A percentile compares a stretch with the other conserved stretches of the same genome.
phyloP scores from a whole-genome alignment of 2,329 filamentous ascomycete genomes.

The Incumbomyces delicatus region DNA sequence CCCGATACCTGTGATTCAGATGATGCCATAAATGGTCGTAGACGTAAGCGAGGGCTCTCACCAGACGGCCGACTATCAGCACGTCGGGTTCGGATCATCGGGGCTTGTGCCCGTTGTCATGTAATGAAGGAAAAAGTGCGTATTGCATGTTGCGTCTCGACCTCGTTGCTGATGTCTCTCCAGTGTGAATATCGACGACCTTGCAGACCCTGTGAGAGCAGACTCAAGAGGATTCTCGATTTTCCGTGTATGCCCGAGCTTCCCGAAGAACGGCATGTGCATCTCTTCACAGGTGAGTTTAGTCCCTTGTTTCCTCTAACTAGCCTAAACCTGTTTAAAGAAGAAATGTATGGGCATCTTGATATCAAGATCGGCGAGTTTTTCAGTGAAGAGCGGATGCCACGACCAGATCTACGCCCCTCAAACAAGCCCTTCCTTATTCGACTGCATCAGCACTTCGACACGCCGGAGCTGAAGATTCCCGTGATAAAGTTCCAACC shows the following conservation, averaged over 20 bases:
- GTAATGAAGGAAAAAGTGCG: conserved; percentile 1
- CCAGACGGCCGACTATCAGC: not conserved
- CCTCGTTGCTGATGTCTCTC: not conserved
- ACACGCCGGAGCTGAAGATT: conserved; percentile 3
- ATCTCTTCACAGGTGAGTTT: conserved; percentile 1
- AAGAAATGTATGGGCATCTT: conserved; percentile 5
- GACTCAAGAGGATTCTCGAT: not conserved
- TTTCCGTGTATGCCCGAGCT: conserved; percentile 1
- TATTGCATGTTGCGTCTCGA: not conserved
- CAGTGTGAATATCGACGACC: conserved; percentile 1
- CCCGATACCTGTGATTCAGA: conserved; percentile 1
- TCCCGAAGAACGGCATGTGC: not conserved
- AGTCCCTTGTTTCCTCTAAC: not conserved
- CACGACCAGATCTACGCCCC: not conserved
- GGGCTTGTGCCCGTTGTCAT: conserved; percentile 3
- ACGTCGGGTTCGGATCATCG: not conserved
- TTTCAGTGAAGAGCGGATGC: not conserved
- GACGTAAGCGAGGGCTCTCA: conserved; percentile 1
- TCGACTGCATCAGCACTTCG: conserved; percentile 4
- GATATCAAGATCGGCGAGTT: not conserved
- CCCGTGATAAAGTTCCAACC: conserved; percentile 1
- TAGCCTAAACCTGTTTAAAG: not conserved
- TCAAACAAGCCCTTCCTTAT: not conserved
- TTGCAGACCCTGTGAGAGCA: not conserved
- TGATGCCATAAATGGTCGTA: not conserved